Percentiles rank a stretch among this genome's conserved stretches.
Conservation (phyloP, 2,329 filamentous ascomycete species). For the Xylariales sp. region DNA sequence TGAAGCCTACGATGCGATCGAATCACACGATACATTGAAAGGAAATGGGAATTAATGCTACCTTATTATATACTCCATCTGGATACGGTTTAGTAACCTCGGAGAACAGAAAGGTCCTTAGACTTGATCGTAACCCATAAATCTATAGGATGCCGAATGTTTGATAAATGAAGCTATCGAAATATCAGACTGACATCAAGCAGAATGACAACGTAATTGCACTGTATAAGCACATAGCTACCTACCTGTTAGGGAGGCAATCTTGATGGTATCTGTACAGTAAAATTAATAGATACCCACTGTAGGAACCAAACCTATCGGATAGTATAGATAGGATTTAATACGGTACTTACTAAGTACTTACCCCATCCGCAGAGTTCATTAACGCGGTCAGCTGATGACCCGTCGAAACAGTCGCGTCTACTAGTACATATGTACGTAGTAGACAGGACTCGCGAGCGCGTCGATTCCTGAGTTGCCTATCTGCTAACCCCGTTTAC, state of each 20-base stretch:
- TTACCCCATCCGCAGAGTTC: not conserved
- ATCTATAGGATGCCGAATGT: not conserved
- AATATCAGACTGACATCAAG: too few relatives aligned
- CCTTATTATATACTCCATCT: slow-evolving; percentile 32
- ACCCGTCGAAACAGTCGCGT: slow-evolving; percentile 47
- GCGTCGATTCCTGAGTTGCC: slow-evolving; percentile 9
- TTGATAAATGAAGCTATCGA: slow-evolving; percentile 28
- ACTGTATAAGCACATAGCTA: too few relatives aligned
- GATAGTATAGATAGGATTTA: too few relatives aligned
- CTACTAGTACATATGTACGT: too few relatives aligned
- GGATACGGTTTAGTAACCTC: slow-evolving; percentile 3
- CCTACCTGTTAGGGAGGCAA: too few relatives aligned
- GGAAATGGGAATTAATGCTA: slow-evolving; percentile 14
- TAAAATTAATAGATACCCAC: too few relatives aligned
- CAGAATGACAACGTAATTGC: too few relatives aligned
- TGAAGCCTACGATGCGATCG: slow-evolving; percentile 41
- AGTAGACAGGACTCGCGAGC: slow-evolving; percentile 2
- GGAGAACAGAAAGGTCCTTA: not conserved
- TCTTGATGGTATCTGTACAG: too few relatives aligned
- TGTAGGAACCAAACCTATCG: too few relatives aligned
- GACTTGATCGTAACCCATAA: too few relatives aligned
- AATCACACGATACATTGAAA: slow-evolving; percentile 45
- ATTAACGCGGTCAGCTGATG: slow-evolving; percentile 55
- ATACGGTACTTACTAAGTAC: too few relatives aligned
- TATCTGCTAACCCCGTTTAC: not conserved